Percentiles rank a stretch among this genome's conserved stretches.
phyloP scores from a whole-genome alignment of 164 flowering plant genomes.

The Kalanchoe fedtschenkoi region DNA sequence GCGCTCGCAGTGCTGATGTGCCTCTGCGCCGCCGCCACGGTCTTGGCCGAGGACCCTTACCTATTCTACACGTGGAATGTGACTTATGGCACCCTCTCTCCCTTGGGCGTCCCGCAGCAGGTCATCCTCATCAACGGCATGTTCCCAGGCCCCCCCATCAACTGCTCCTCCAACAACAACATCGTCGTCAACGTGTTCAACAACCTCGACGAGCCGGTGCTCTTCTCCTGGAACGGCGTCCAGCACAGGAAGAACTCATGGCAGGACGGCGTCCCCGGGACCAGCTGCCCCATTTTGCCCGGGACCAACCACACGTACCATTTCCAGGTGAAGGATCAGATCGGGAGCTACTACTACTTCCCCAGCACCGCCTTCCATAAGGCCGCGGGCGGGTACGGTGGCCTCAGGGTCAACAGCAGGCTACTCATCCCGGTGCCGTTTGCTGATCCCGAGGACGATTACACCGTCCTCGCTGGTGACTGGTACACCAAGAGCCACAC shows the following conservation, averaged over 20 bases:
- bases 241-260: constrained; percentile 31
- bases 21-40: constrained; percentile 1
- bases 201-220: constrained; percentile 19
- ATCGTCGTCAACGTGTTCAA: constrained; percentile 19
- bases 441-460: constrained; percentile 22
- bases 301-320: constrained; percentile 22
- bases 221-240: constrained; percentile 18
- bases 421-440: constrained; percentile 25
- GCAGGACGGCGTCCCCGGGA: constrained; percentile 27
- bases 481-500: constrained; percentile 23
- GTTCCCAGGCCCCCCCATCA: constrained; percentile 18
- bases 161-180: constrained; percentile 18
- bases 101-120: constrained; percentile 14
- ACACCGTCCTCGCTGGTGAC: constrained; percentile 19
- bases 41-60: constrained; percentile 12
- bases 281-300: constrained; percentile 25
- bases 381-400: constrained; percentile 25
- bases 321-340: constrained; percentile 33
- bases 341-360: constrained; percentile 25
- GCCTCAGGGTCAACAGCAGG: constrained; percentile 19
- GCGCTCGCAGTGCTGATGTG: constrained; percentile 1
- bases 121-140: constrained; percentile 20
- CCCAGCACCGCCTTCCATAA: constrained; percentile 23
- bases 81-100: constrained; percentile 13
- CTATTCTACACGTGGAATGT: constrained; percentile 10